These are phyloP conservation scores for Prosopis cineraria DNA, from an alignment of 306 rosid species.

Conservation along the genomic window DNA sequence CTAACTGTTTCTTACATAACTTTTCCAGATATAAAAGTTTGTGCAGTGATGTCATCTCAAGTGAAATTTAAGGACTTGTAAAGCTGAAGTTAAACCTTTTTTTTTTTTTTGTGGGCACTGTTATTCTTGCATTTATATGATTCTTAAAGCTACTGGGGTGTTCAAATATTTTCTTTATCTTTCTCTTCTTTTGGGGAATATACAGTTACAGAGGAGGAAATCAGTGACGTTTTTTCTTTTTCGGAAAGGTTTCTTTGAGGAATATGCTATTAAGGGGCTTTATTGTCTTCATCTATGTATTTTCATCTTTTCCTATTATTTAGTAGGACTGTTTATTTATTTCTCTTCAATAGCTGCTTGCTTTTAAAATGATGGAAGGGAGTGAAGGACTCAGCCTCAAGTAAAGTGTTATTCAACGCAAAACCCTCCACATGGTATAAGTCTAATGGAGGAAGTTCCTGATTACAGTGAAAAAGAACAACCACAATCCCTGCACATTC, in stretches of 20 bases:
- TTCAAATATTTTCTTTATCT: not conserved
- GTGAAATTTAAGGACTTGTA: conserved; percentile 6
- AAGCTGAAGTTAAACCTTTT: not conserved
- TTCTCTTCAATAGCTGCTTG: not conserved
- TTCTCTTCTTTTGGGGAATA: no score
- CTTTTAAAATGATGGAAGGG: not conserved
- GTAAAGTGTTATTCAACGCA: no score
- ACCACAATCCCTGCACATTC: no score
- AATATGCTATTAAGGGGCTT: not conserved
- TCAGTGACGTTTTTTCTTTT: not conserved
- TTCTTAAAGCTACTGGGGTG: not conserved
- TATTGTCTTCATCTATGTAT: not conserved
- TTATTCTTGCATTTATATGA: not conserved
- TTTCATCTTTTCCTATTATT: not conserved
- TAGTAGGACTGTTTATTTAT: not conserved
- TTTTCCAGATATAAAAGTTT: conserved; percentile 9
- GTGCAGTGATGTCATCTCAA: not conserved
- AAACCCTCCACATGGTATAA: no score
- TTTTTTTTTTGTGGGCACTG: not conserved
- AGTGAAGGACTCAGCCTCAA: no score
- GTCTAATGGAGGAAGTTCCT: no score
- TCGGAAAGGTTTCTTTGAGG: not conserved
- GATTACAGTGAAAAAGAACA: no score
- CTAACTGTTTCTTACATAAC: conserved; percentile 9
- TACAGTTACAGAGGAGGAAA: not conserved